Base-by-base conservation (phyloP, 768 basidiomycete genomes). In the Hericium alpestre region DNA sequence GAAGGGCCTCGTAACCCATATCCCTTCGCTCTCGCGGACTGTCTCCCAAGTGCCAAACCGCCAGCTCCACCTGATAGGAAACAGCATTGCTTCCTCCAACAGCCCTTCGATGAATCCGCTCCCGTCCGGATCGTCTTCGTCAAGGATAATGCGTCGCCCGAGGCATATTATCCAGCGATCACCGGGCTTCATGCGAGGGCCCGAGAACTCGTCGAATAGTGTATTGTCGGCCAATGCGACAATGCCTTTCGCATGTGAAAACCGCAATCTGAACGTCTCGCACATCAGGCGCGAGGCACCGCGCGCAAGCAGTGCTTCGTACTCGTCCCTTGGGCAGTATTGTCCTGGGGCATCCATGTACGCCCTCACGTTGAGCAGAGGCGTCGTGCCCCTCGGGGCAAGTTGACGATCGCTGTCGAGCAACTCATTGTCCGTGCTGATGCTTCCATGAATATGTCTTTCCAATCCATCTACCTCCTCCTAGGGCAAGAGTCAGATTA, bases 141-240 rank as follows among this genome's bases (percentile, higher is more conserved):
- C 72, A 15, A 75, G 65, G 25, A 60, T 37, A 25, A 76, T 59
- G 5, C 70, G 52, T 27, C 75, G 58, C 7, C 74, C 75, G 9
- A 76, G 67, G 53, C 69, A 65, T 9, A 76, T 73, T 56, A 72
- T 71, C 75, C 75, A 75, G 10, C 59, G 57, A 56, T 73, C 67
- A 2, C 69, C 72, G 23, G 62, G 18, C 13, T 64, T 57, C 67
- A 76, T 73, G 10, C 56, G 64, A 0, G 69, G 67, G 0, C 70
- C 70, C 0, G 69, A 56, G 57, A 73, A 74, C 20, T 70, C 66
- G 0, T 69, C 64, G 47, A 65, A 72, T 2, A 74, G 51, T 1
- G 59, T 58, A 4, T 63, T 53, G 56, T 74, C 70, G 0, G 69
- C 70, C 66, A 66, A 69, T 0, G 72, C 73, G 47, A 69, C 60